Base-by-base conservation (phyloP, 352 stramenopile genomes). In the Phytopythium sindhum region DNA sequence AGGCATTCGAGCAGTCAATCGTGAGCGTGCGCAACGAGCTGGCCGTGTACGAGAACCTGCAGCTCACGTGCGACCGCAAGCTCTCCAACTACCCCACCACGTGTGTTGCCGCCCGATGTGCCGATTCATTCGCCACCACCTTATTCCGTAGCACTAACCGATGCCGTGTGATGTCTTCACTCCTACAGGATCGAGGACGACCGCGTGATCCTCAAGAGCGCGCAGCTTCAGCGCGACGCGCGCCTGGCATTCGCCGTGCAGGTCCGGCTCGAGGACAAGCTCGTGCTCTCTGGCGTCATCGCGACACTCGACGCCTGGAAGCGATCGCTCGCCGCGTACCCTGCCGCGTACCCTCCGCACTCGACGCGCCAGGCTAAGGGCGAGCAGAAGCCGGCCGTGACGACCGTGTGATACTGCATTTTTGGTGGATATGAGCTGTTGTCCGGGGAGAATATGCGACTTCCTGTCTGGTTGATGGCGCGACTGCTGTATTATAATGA, bases 241-340 rank as follows among this genome's bases (percentile, higher is more conserved):
- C 67, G 67, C 14, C 51, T 74, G 19, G 45, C 64, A 17, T 80
- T 73, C 44, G 75, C 78, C 21, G 58, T 84, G 53, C 75, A 69
- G 60, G 75, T 84, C 33, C 78, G 78, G 2, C 64, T 77, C 7
- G 73, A 87, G 33, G 75, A 87, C 63, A 87, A 87, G 44, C 73
- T 80, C 61, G 72, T 84, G 33, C 61, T 84, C 15, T 50, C 59
- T 10, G 61, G 67, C 14, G 67, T 75, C 12, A 70, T 83, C 33
- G 23, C 69, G 12, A 80, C 68, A 24, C 63, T 87, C 11, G 66
- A 77, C 5, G 55, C 74, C 48, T 87, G 75, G 78, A 84, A 87
- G 48, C 51, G 61, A 7, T 47, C 55, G 2, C 67, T 84, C 11
- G 48, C 48, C 7, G 51, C 60, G 12, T 63, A 80, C 31, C 65